Percentiles rank a stretch among this genome's conserved stretches.
Conservation (phyloP, 495 filamentous ascomycete genomes). For the Rusavskia elegans region DNA sequence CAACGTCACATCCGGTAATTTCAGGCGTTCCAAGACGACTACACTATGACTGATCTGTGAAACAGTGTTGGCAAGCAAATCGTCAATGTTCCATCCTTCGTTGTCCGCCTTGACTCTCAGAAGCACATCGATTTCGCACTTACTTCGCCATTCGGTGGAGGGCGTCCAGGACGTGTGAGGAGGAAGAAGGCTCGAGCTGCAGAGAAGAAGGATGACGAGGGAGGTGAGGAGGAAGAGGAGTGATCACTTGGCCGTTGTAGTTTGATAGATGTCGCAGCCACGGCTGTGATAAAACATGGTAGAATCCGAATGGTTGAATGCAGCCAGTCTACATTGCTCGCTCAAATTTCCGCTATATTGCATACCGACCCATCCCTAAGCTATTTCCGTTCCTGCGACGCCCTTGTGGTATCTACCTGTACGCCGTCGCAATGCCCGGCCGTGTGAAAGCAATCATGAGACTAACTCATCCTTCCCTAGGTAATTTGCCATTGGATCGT, state of each 20-base stretch:
- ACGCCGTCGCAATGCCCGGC: constrained; percentile 7
- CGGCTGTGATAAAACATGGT: no score
- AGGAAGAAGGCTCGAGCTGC: constrained; percentile 99
- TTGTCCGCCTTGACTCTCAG: constrained; percentile 98
- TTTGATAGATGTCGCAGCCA: neutral
- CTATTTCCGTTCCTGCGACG: no score
- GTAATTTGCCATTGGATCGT: constrained; percentile 78
- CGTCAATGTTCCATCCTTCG: constrained; percentile 97
- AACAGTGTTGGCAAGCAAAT: constrained; percentile 93
- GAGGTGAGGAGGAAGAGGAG: constrained; percentile 86
- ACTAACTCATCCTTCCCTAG: constrained; percentile 41
- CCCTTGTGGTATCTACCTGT: neutral
- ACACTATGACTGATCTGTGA: neutral
- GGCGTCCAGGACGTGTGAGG: constrained; percentile 86
- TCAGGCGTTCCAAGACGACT: neutral
- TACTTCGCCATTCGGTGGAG: constrained; percentile 92
- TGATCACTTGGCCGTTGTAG: constrained; percentile 1
- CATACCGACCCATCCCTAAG: no score
- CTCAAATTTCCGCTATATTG: no score
- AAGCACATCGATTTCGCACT: constrained; percentile 99
- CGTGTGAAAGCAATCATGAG: constrained; percentile 6
- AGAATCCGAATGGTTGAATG: no score
- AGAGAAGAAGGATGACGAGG: constrained; percentile 73
- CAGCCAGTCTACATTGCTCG: no score
- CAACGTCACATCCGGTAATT: constrained; percentile 88